Base-by-base conservation (phyloP, 2,329 filamentous ascomycete genomes). In the Mycosphaerelloides madeirae region DNA sequence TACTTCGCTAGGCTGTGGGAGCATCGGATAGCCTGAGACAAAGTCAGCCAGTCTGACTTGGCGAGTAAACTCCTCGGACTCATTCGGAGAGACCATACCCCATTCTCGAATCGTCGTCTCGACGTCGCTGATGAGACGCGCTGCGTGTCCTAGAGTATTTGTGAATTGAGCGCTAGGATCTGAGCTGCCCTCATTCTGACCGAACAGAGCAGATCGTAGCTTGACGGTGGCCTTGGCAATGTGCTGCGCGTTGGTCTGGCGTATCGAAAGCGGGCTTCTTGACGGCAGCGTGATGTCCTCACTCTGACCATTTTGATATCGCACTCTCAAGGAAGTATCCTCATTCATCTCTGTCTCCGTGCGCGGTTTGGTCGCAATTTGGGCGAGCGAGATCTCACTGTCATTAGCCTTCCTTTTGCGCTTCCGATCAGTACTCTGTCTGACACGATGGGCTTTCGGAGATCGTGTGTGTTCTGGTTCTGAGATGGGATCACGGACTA, bases 251-350 rank as follows among this genome's bases (percentile, higher is more conserved):
- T 69, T 56, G 44, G 65, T 71, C 50, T 82, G 76, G 5, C 73
- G 69, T 33, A 76, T 71, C 31, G 68, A 73, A 16, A 81, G 65
- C 3, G 42, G 31, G 14, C 16, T 20, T 11, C 18, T 31, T 13
- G 29, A 35, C 7, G 69, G 65, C 13, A 81, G 68, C 1, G 72
- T 69, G 22, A 82, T 75, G 49, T 81, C 73, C 55, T 81, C 78
- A 38, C 71, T 74, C 38, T 81, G 75, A 1, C 79, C 78, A 54
- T 81, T 81, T 9, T 72, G 72, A 54, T 80, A 81, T 8, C 75
- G 74, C 2, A 81, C 73, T 34, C 76, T 66, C 28, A 83, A 66
- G 2, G 22, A 31, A 31, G 46, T 50, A 11, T 42, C 57, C 3
- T 60, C 22, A 56, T 22, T 63, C 54, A 62, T 63, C 35, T 67